These are phyloP conservation scores for Saposhnikovia divaricata DNA, from an alignment of 129 eudicot genomes.

Conservation along the genomic window DNA sequence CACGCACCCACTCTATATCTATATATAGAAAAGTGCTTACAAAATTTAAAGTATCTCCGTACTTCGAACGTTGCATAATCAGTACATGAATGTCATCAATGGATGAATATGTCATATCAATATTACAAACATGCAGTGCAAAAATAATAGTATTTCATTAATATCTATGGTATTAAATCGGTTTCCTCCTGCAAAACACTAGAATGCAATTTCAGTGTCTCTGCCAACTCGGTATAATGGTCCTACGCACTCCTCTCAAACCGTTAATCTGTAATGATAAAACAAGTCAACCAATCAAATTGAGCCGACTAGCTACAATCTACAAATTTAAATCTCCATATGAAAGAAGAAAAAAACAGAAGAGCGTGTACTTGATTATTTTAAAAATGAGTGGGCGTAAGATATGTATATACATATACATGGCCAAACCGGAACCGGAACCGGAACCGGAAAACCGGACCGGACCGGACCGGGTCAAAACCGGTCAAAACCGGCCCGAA, in stretches of 20 bases:
- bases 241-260: background rate
- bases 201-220: background rate
- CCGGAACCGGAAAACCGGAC: no score
- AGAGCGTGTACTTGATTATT: background rate
- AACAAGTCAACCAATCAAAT: constrained; percentile 2
- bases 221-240: background rate
- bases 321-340: background rate
- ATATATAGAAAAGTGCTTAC: no score
- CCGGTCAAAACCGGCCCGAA: no score
- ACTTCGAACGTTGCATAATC: no score
- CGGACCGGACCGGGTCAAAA: no score
- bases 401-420: no score
- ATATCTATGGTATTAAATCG: background rate
- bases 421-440: no score
- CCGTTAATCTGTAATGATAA: background rate
- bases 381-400: background rate
- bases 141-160: no score
- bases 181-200: background rate
- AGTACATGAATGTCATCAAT: no score
- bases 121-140: background rate
- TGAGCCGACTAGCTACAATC: background rate
- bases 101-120: no score
- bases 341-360: background rate
- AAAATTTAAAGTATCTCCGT: no score
- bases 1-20: no score